Evolutionary conservation across 345 rosid genomes (phyloP), one percentile per base, ranked within the genome.

Genomic region (Ceriops tagal): DNA sequence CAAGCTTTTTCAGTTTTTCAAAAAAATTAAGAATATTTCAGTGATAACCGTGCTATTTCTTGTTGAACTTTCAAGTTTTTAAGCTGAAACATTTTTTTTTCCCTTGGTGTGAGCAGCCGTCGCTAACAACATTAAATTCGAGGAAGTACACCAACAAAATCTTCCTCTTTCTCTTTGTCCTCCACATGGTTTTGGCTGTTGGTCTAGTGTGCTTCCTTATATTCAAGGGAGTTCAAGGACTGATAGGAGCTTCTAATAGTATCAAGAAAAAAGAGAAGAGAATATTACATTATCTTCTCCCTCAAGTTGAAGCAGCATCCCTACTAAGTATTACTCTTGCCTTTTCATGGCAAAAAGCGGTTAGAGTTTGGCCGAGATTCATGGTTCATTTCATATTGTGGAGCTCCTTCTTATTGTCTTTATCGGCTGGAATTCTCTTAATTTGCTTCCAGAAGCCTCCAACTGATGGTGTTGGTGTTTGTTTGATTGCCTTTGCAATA

Each of bases 301-400:
- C 99, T 19, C 99, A 96, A 84, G 96, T 89, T 46, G 98, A 92
- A 80, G 90, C 83, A 37, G 96, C 98, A 1, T 85, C 97, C 19
- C 64, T 90, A 6, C 63, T 92, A 52, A 90, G 99, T 85, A 89
- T 95, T 55, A 74, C 87, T 63, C 96, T 95, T 51, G 93, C 99
- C 8, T 86, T 90, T 73, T 58, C 71, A 1, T 95, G 99, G 99
- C 98, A 95, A 81, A 86, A 83, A 77, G 92, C 96, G 0, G 62
- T 92, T 28, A 76, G 96, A 61, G 15, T 52, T 53, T 86, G 99
- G 98, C 99, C 99, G 47, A 46, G 24, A 20, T 69, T 90, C 79
- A 92, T 89, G 99, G 82, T 92, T 75, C 93, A 90, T 73, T 84
- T 95, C 85, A 92, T 86, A 58, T 69, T 92, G 7, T 95, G 99